A percentile compares a stretch with the other conserved stretches of the same genome.
Evolutionary conservation across 495 filamentous ascomycete species (phyloP).

Genomic region (Jackrogersella minutella): DNA sequence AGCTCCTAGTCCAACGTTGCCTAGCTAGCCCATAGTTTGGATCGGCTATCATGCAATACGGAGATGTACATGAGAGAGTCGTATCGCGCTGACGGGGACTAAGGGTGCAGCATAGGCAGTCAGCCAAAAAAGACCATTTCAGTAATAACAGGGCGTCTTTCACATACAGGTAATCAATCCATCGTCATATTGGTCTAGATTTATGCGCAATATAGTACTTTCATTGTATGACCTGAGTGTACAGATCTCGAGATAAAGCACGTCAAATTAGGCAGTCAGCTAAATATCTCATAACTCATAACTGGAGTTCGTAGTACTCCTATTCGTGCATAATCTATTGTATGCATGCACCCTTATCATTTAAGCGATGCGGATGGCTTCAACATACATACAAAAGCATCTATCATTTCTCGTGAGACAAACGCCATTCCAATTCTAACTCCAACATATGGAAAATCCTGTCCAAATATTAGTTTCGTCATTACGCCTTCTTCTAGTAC

Average conservation of each 20-base stretch:
- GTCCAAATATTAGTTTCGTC: neutral
- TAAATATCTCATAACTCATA: slow-evolving; percentile 5
- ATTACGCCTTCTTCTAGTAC: neutral
- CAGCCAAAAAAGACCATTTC: no score
- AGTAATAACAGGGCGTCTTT: neutral
- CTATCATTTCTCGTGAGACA: neutral
- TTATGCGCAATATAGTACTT: neutral
- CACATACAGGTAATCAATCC: neutral
- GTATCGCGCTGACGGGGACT: neutral
- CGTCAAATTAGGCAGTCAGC: slow-evolving; percentile 4
- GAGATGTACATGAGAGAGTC: neutral
- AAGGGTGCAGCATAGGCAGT: neutral
- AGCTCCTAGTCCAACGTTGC: neutral
- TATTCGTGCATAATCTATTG: slow-evolving; percentile 6
- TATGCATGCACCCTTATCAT: neutral
- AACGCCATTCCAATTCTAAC: neutral
- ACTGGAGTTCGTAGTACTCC: neutral
- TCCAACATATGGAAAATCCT: neutral
- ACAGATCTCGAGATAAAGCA: slow-evolving; percentile 2
- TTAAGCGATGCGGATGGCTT: neutral
- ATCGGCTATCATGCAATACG: neutral
- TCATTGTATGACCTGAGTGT: neutral
- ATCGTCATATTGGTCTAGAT: neutral
- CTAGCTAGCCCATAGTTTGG: neutral
- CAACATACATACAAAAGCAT: neutral